Base-by-base conservation (phyloP, 768 basidiomycete species). In the Guyanaporus albipodus region DNA sequence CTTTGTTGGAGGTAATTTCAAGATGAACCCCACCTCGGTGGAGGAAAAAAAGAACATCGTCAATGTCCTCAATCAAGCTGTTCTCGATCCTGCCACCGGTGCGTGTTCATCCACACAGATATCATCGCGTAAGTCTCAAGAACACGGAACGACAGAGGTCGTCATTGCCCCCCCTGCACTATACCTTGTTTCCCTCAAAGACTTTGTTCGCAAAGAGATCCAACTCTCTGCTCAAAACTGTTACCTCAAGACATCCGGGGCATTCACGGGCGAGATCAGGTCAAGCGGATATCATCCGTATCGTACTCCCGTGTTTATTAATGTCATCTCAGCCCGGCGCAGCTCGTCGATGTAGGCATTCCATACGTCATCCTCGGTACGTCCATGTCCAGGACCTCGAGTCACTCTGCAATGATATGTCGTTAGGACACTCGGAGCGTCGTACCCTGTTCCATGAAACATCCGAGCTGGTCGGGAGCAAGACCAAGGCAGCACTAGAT, bases 1-100 rank as follows among this genome's bases (percentile, higher is more conserved):
- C 74, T 94, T 96, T 64, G 92, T 90, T 59, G 95, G 95, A 53
- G 91, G 93, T 24, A 97, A 98, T 79, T 97, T 95, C 82, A 99
- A 97, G 77, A 85, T 98, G 85, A 95, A 97, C 74, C 88, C 88
- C 23, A 73, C 73, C 48, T 78, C 83, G 29, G 73, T 73, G 53
- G 75, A 76, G 53, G 76, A 81, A 56, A 85, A 87, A 67, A 71
- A 71, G 54, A 69, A 72, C 35, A 78, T 99, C 60, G 69, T 90
- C 57, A 68, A 79, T 42, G 63, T 73, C 39, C 71, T 99, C 44
- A 96, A 96, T 73, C 69, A 80, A 4, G 91, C 91, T 42, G 72
- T 80, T 41, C 70, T 98, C 42, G 90, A 95, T 65, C 72, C 80
- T 19, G 64, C 75, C 29, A 84, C 86, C 43, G 93, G 94, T 91